Base-by-base conservation (phyloP, 2,329 filamentous ascomycete genomes). In the Alternaria sp. region DNA sequence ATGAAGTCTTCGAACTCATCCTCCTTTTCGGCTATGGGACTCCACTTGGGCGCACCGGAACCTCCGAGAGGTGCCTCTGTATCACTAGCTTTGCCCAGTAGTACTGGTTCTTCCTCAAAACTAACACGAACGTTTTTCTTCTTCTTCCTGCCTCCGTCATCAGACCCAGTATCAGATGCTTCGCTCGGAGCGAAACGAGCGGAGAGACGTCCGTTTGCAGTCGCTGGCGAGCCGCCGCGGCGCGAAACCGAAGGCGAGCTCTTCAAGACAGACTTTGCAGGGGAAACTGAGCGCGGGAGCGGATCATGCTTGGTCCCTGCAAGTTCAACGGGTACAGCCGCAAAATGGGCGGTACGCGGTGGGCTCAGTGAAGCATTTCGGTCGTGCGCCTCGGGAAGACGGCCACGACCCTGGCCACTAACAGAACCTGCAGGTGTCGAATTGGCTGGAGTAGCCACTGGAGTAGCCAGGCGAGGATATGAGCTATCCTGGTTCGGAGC, bases 181-280 rank as follows among this genome's bases (percentile, higher is more conserved):
- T 88, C 86, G 64, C 85, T 87, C 1, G 81, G 72, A 6, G 82
- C 76, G 32, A 83, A 43, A 74, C 77, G 66, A 83, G 24, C 81
- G 71, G 58, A 68, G 26, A 51, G 84, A 80, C 47, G 84, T 80
- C 47, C 88, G 83, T 54, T 87, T 84, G 34, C 81, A 69, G 64
- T 83, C 81, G 69, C 85, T 71, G 57, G 82, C 18, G 81, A 83
- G 38, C 65, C 73, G 8, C 74, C 77, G 18, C 81, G 75, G 11
- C 80, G 64, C 0, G 81, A 82, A 1, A 85, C 82, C 2, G 87
- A 84, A 49, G 86, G 87, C 1, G 81, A 83, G 30, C 88, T 83
- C 74, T 94, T 94, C 63, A 94, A 73, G 2, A 91, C 91, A 1
- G 91, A 93, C 75, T 94, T 94, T 46, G 88, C 88, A 9, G 91